Conservation (phyloP, 192 early-diverging fungal species). For the Coemansia sp. region DNA sequence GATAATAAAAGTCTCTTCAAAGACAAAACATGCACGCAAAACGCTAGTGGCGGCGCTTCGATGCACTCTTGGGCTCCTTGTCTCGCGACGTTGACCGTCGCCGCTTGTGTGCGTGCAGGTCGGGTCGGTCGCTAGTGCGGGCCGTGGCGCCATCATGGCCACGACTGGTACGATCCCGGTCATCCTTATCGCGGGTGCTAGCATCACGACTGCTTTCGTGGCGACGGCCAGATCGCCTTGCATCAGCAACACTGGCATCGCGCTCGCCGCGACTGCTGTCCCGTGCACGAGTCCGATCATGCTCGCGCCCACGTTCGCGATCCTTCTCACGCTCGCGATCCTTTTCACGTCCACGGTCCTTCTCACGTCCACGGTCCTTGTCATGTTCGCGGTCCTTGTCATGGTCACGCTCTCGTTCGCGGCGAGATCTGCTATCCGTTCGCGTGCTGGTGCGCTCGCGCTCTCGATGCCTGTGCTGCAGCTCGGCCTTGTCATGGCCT, state of each 20-base stretch:
- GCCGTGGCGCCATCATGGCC: not conserved
- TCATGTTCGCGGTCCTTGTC: conserved; percentile 3
- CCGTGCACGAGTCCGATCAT: too few species aligned
- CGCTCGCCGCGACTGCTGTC: conserved; percentile 14
- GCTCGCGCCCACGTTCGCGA: conserved; percentile 8
- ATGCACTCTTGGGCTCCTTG: conserved; percentile 26
- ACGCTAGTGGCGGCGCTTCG: conserved; percentile 42
- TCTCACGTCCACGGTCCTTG: not conserved
- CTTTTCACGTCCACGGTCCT: not conserved
- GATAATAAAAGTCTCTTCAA: too few species aligned
- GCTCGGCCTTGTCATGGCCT: conserved; percentile 22
- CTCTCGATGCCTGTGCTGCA: conserved; percentile 23
- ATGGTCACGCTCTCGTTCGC: conserved; percentile 17
- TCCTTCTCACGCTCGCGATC: conserved; percentile 10
- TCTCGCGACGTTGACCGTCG: conserved; percentile 42
- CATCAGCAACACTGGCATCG: conserved; percentile 8
- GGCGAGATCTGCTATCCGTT: conserved; percentile 14
- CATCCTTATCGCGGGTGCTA: conserved; percentile 11
- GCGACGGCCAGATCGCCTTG: conserved; percentile 27
- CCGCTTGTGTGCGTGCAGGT: conserved; percentile 29
- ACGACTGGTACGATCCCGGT: conserved; percentile 10
- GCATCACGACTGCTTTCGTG: conserved; percentile 25
- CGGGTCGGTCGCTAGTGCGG: conserved; percentile 16
- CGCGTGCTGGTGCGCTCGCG: conserved; percentile 14
- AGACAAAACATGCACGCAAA: too few species aligned